Evolutionary conservation across 192 early-diverging fungal genomes (phyloP).

Genomic region (Backusella mclennaniae): DNA sequence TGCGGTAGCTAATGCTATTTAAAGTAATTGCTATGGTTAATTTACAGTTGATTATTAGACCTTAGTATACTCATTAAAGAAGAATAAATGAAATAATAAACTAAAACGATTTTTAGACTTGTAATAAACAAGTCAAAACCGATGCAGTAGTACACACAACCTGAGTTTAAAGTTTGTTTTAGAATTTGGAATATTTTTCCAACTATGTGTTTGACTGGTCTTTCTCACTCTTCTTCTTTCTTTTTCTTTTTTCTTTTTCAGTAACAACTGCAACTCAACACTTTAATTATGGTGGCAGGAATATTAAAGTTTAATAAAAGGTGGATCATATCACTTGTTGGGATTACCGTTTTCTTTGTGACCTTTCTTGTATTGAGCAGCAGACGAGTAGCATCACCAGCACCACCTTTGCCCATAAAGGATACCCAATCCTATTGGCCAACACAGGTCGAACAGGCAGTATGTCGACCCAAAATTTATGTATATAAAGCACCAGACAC

Average conservation of each 20-base stretch:
- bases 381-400: background rate
- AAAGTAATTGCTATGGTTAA: too few relatives aligned
- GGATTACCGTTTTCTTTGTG: background rate
- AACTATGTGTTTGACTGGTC: background rate
- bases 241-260: background rate
- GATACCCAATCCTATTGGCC: constrained; percentile 34
- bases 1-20: too few relatives aligned
- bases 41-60: too few relatives aligned
- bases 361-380: background rate
- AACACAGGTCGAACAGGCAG: constrained; percentile 30
- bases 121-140: background rate
- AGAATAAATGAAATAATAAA: background rate
- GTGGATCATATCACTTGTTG: background rate
- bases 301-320: background rate
- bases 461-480: constrained; percentile 43
- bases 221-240: background rate
- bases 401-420: constrained; percentile 16
- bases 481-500: constrained; percentile 37
- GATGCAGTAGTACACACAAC: background rate
- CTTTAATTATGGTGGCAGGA: background rate
- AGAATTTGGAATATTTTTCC: background rate
- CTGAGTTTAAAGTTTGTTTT: too few relatives aligned
- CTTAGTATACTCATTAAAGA: background rate
- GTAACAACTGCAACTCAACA: too few relatives aligned
- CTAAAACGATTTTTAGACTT: background rate